Evolutionary conservation across 257 asterid genomes (phyloP).

Genomic region (Ilex asprella): DNA sequence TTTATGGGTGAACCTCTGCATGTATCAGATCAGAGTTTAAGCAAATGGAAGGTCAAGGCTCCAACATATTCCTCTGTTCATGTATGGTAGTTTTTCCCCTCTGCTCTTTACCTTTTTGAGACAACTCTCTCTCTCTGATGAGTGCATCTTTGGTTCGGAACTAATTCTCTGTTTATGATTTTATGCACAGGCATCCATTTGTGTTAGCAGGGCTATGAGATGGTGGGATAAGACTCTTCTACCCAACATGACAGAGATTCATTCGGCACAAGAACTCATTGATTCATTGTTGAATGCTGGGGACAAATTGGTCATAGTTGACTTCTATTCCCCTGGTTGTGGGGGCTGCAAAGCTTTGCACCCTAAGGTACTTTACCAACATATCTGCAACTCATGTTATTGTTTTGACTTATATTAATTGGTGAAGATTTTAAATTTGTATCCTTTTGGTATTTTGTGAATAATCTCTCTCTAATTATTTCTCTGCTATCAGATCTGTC

Average conservation of each 20-base stretch:
- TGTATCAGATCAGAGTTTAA: conserved; percentile 26
- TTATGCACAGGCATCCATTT: conserved; percentile 56
- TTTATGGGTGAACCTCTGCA: conserved; percentile 44
- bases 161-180: background rate
- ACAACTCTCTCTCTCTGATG: too few species aligned
- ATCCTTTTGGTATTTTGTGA: background rate
- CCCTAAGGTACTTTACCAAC: conserved; percentile 55
- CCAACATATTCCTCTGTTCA: conserved; percentile 38
- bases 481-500: conserved; percentile 58
- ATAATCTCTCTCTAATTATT: background rate
- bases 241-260: conserved; percentile 80
- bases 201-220: conserved; percentile 44
- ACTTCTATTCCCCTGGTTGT: conserved; percentile 93
- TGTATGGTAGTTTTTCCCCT: conserved; percentile 26
- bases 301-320: conserved; percentile 68
- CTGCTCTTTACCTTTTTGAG: background rate
- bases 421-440: too few species aligned
- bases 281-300: conserved; percentile 67
- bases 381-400: too few species aligned
- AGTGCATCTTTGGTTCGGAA: too few species aligned
- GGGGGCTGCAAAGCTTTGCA: conserved; percentile 92
- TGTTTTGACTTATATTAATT: background rate
- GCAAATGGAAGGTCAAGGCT: conserved; percentile 24
- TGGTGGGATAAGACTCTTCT: conserved; percentile 88
- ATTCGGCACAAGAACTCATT: conserved; percentile 57